Evolutionary conservation across 176 grass and related monocot species (phyloP), one percentile per base, ranked within the genome.

Genomic region (Lolium multiflorum): DNA sequence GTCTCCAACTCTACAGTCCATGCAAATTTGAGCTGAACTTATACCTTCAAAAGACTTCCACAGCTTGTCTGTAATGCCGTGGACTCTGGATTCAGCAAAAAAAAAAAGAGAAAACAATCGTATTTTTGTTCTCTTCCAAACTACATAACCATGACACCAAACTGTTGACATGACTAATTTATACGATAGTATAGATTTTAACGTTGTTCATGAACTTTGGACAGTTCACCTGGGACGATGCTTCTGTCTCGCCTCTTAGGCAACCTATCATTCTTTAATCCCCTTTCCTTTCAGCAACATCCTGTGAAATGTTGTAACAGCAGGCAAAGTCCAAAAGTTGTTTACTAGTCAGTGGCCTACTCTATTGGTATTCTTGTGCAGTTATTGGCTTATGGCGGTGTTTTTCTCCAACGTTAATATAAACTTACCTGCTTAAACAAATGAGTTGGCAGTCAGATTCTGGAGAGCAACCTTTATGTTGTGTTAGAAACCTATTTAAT

Each of bases 401-500:
- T 49, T 74, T 61, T 83, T 70, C 35, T 24, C 15, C 51, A n/a
- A 72, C 51, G 58, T 83, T 24, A 43, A 41, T 72, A 58, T 57
- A 48, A 62, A 43, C 16, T 82, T 51, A 41, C 24, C 20, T 61
- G 73, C 74, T 52, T 62, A 52, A 79, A 79, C 18, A 79, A 77
- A 39, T 11, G 47, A 55, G 28, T 62, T 70, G 35, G 13, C 28
- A 71, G 81, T 38, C 31, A 74, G 68, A 65, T 75, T 49, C 46
- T 78, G 74, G 12, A 87, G 83, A 62, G 21, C 55, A 71, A 17
- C 64, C 76, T 77, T 83, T 71, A 44, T 65, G 62, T 79, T 84
- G 44, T 74, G 4, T 16, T 76, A 58, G 7, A 35, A 43, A 84
- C 41, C 25, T 64, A 64, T 62, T 75, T 37, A 84, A 76, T 22